Base-by-base conservation (phyloP, 768 basidiomycete genomes). In the Kockovaella imperatae region DNA sequence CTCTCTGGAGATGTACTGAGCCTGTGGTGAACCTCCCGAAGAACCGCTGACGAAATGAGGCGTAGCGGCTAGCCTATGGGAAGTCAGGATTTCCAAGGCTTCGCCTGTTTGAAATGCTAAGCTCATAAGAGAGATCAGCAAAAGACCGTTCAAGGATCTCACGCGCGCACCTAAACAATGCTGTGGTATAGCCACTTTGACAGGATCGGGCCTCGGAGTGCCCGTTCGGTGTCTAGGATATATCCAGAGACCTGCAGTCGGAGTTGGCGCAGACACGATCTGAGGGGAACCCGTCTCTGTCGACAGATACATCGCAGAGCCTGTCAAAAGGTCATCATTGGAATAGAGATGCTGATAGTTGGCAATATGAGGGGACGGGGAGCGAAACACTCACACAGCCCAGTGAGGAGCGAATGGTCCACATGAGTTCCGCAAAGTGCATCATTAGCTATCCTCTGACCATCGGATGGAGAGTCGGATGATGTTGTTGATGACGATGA, bases 51-150 rank as follows among this genome's bases (percentile, higher is more conserved):
- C 93, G 56, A 87, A 95, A 58, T 97, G 93, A 11, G 93, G 93
- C 0, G 95, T 99, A 0, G 95, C 95, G 35, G 83, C 79, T 14
- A 99, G 76, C 47, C 77, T 79, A 13, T 82, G 80, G 8, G 77
- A 80, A 1, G 93, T 96, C 20, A 91, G 83, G 20, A 96, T 75
- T 68, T 95, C 83, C 18, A 99, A 79, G 7, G 93, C 87, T 73
- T 99, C 90, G 5, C 95, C 95, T 0, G 90, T 97, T 70, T 99
- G 95, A 71, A 99, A 96, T 3, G 91, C 93, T 43, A 42, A 14
- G 24, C 32, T 52, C 7, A 7, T 14, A 48, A 23, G 45, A 10
- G 15, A 7, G 20, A 8, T 11, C 41, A 20, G 24, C 17, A 26
- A 42, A 24, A 42, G 15, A 13, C 17, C 18, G 10, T 49, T 40